phyloP scores from a whole-genome alignment of 176 grass and related monocot genomes.

The Lolium rigidum region DNA sequence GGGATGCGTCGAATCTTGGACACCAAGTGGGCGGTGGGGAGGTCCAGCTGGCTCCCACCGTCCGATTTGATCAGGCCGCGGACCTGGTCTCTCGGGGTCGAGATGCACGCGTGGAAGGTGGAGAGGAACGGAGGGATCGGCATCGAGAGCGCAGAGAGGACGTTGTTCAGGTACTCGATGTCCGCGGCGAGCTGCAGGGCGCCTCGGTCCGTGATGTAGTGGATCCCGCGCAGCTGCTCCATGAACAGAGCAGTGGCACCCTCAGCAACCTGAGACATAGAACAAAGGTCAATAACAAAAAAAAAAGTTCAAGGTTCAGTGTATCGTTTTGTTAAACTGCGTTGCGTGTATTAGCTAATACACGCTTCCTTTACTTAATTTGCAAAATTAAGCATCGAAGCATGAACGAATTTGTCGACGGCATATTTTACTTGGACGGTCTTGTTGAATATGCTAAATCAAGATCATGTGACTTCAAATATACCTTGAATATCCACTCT shows the following conservation, averaged over 20 bases:
- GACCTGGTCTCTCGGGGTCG: constrained; percentile 81
- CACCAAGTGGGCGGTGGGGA: constrained; percentile 79
- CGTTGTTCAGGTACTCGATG: constrained; percentile 93
- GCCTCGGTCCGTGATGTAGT: constrained; percentile 81
- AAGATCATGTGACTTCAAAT: background rate
- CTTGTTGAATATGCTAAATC: background rate
- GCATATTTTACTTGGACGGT: background rate
- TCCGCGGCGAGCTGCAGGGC: constrained; percentile 84
- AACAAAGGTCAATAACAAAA: background rate
- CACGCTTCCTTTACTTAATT: background rate
- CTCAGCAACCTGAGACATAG: constrained; percentile 71
- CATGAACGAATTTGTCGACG: background rate
- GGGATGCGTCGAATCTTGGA: constrained; percentile 91
- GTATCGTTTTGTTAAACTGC: too few relatives aligned
- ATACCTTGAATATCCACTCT: constrained; percentile 99
- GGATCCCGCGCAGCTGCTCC: constrained; percentile 94
- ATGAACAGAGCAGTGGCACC: constrained; percentile 89
- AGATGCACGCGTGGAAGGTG: constrained; percentile 76
- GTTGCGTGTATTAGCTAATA: too few relatives aligned
- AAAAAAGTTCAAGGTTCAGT: too few relatives aligned
- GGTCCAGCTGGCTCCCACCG: constrained; percentile 68
- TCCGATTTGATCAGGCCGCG: constrained; percentile 65
- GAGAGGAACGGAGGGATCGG: constrained; percentile 81
- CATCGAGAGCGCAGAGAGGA: constrained; percentile 90
- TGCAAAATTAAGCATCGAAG: background rate